Conservation (phyloP, 192 early-diverging fungal species). For the Helicostylum pulchrum region DNA sequence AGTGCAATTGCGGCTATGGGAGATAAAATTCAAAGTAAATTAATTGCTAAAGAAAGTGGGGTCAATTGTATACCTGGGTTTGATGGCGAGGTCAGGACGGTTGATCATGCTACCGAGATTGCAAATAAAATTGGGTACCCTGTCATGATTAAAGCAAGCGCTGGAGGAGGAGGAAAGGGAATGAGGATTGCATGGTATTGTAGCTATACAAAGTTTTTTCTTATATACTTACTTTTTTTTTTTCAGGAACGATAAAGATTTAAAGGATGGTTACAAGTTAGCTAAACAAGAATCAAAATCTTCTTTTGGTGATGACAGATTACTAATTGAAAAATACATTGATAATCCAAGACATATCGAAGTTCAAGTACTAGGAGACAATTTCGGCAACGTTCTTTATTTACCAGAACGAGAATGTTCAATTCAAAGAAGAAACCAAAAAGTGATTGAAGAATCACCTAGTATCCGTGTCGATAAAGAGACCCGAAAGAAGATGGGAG, state of each 20-base stretch:
- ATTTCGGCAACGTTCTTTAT: slow-evolving; percentile 71
- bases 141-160: slow-evolving; percentile 83
- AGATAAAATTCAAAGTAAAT: slow-evolving; percentile 80
- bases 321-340: slow-evolving; percentile 92
- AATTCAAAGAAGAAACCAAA: slow-evolving; percentile 79
- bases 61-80: slow-evolving; percentile 86
- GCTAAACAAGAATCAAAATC: slow-evolving; percentile 77
- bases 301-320: slow-evolving; percentile 84
- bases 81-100: slow-evolving; percentile 73
- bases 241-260: slow-evolving; percentile 51
- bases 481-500: slow-evolving; percentile 70
- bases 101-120: slow-evolving; percentile 73
- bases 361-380: slow-evolving; percentile 71
- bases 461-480: slow-evolving; percentile 60
- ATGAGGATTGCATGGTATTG: slow-evolving; percentile 72
- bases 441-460: slow-evolving; percentile 86
- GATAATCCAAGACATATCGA: slow-evolving; percentile 79
- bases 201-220: background rate
- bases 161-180: slow-evolving; percentile 82
- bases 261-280: slow-evolving; percentile 74
- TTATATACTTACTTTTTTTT: background rate
- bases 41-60: slow-evolving; percentile 66
- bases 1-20: slow-evolving; percentile 74
- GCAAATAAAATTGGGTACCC: slow-evolving; percentile 69
- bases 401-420: slow-evolving; percentile 90